Percentiles rank a stretch among this genome's conserved stretches.
Evolutionary conservation across 495 filamentous ascomycete species (phyloP).

Genomic region (Aspergillus sparsus): DNA sequence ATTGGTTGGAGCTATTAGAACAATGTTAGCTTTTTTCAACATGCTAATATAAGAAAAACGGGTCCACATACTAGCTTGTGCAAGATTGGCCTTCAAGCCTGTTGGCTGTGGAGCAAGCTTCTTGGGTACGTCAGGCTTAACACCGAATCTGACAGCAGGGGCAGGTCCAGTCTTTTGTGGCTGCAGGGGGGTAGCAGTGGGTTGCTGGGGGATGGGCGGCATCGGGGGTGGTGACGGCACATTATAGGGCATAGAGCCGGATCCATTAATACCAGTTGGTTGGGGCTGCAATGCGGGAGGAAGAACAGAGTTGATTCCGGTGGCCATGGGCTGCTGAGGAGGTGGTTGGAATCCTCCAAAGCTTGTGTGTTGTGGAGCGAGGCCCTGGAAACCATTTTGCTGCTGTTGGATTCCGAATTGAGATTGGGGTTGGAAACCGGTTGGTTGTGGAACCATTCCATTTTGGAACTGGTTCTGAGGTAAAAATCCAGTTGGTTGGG

Average conservation of each 20-base stretch:
- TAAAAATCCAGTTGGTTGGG: slow-evolving; percentile 58
- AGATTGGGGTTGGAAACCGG: slow-evolving; percentile 52
- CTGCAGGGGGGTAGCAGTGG: slow-evolving; percentile 59
- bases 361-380: slow-evolving; percentile 68
- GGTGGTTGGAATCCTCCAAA: slow-evolving; percentile 50
- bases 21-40: slow-evolving; percentile 22
- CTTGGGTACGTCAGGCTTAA: slow-evolving; percentile 62
- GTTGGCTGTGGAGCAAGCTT: slow-evolving; percentile 88
- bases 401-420: slow-evolving; percentile 55
- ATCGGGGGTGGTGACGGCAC: slow-evolving; percentile 37
- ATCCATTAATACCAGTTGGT: slow-evolving; percentile 61
- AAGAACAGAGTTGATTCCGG: slow-evolving; percentile 48
- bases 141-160: slow-evolving; percentile 86
- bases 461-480: slow-evolving; percentile 52
- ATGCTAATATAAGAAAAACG: slow-evolving; percentile 8
- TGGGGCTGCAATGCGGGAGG: slow-evolving; percentile 51
- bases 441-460: slow-evolving; percentile 53
- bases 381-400: slow-evolving; percentile 57
- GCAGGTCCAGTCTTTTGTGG: slow-evolving; percentile 94
- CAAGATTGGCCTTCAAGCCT: slow-evolving; percentile 83
- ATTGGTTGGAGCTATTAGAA: slow-evolving; percentile 73
- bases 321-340: slow-evolving; percentile 52
- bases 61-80: slow-evolving; percentile 87
- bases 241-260: slow-evolving; percentile 45
- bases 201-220: slow-evolving; percentile 51